Evolutionary conservation across 768 basidiomycete genomes (phyloP), one percentile per base, ranked within the genome.

Genomic region (Termitomyces sp.): DNA sequence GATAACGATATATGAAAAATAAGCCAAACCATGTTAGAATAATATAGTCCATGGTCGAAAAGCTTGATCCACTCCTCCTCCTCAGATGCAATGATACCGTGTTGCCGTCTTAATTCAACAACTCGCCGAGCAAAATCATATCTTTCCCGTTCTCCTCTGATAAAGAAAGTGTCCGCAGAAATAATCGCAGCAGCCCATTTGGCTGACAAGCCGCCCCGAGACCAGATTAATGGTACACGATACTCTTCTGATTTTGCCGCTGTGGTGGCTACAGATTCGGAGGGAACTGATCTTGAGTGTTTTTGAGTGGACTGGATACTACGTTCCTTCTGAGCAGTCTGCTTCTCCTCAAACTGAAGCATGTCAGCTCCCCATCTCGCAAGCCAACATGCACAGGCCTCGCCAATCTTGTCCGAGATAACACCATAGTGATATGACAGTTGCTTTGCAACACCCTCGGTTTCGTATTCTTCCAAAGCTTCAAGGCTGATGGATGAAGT

Each of bases 351-450:
- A 32, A 81, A 77, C 9, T 66, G 65, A n/a, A 96, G 77, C 60
- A 96, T 78, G 66, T 97, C 94, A 12, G 73, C 68, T 0, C 86
- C 91, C 95, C 95, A 98, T 43, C 91, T 78, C 1, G 86, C 80
- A 17, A 97, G 76, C 93, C 94, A 98, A 69, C 89, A 92, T 2
- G 83, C 82, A 62, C 88, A 87, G 0, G 92, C 88, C 71, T 96
- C 93, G 12, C 95, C 95, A 55, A 97, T 91, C 74, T 92, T 95
- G 71, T 93, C 85, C 0, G 90, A 90, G 10, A 94, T 78, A n/a
- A 83, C 79, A n/a, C 94, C 95, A 65, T 97, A 96, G 66, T 85
- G 80, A 63, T 85, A 89, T 35, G 73, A 74, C 2, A 80, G 77
- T 14, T 66, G 67, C 62, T 29, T 66, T 21, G 51, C 8, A 32